Conservation (phyloP, 2,329 filamentous ascomycete species). For the Teratosphaeria zuluensis region DNA sequence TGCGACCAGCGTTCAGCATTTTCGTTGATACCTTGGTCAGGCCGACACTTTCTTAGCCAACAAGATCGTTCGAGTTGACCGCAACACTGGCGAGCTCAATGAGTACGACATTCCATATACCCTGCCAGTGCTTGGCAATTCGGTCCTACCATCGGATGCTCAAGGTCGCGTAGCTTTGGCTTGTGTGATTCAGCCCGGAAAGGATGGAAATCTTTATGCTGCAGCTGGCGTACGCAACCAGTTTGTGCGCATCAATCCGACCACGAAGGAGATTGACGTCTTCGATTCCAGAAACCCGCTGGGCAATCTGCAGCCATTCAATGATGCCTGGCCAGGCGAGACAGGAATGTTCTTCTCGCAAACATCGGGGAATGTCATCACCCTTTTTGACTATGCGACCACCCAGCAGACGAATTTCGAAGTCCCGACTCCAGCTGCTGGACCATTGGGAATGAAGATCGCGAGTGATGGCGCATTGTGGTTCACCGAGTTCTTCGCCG, state of each 20-base stretch:
- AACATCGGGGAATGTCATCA: conserved; percentile 13
- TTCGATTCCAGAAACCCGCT: conserved; percentile 11
- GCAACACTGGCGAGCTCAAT: conserved; percentile 5
- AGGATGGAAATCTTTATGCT: conserved; percentile 13
- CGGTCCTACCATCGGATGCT: conserved; percentile 5
- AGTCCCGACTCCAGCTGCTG: conserved; percentile 12
- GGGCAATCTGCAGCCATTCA: conserved; percentile 15
- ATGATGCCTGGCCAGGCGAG: conserved; percentile 15
- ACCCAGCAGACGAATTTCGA: conserved; percentile 9
- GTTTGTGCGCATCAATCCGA: conserved; percentile 11
- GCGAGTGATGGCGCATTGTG: conserved; percentile 12
- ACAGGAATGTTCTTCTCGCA: conserved; percentile 16
- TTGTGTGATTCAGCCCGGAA: conserved; percentile 14
- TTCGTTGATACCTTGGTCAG: not conserved
- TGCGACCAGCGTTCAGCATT: too few relatives aligned
- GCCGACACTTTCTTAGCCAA: conserved; percentile 16
- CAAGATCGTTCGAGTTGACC: conserved; percentile 15
- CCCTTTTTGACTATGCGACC: conserved; percentile 14
- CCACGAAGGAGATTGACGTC: conserved; percentile 8
- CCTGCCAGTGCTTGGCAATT: conserved; percentile 8
- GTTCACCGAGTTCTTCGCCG: conserved; percentile 14
- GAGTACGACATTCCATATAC: conserved; percentile 13
- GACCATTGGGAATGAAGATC: conserved; percentile 12
- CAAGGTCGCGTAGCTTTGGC: conserved; percentile 6
- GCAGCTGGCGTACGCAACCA: conserved; percentile 14